Base-by-base conservation (phyloP, 2,329 filamentous ascomycete species). In the Fusarium armeniacum region DNA sequence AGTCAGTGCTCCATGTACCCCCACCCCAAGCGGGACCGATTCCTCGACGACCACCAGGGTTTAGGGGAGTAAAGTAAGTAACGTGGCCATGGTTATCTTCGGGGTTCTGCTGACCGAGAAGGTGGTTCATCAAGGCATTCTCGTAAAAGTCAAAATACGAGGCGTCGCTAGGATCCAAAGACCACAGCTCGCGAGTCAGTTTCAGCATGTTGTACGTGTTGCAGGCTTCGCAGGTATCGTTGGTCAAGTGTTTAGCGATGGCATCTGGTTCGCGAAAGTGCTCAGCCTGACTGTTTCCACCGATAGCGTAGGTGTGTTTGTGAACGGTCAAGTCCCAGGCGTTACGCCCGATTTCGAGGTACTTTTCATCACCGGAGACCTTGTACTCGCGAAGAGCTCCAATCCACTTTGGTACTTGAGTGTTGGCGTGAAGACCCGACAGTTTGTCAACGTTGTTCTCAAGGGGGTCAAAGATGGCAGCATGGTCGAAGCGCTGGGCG, bases 151-250 rank as follows among this genome's bases (percentile, higher is more conserved):
- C 84, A 65, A 87, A 85, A 73, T 86, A 86, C 3, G 55, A 65
- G 2, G 76, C 73, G 20, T 76, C 76, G 1, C 66, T 74, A 0
- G 83, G 83, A 30, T 83, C 77, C 33, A 81, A 73, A 2, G 79
- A 74, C 81, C 82, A 87, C 6, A 87, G 78, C 57, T 86, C 84
- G 1, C 84, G 80, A 0, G 85, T 86, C 36, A 87, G 75, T 71
- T 86, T 86, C 46, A 87, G 82, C 85, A 87, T 87, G 69, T 87
- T 87, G 72, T 86, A 86, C 1, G 83, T 84, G 73, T 87, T 86
- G 75, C 85, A 87, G 3, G 80, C 80, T 74, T 87, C 85, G 45
- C 80, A 81, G 0, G 84, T 86, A 70, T 87, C 85, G 0, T 76
- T 70, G 5, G 74, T 75, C 13, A 87, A 76, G 53, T 80, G 82